phyloP scores from a whole-genome alignment of 2,329 filamentous ascomycete genomes.

The Knoxdaviesia proteae region DNA sequence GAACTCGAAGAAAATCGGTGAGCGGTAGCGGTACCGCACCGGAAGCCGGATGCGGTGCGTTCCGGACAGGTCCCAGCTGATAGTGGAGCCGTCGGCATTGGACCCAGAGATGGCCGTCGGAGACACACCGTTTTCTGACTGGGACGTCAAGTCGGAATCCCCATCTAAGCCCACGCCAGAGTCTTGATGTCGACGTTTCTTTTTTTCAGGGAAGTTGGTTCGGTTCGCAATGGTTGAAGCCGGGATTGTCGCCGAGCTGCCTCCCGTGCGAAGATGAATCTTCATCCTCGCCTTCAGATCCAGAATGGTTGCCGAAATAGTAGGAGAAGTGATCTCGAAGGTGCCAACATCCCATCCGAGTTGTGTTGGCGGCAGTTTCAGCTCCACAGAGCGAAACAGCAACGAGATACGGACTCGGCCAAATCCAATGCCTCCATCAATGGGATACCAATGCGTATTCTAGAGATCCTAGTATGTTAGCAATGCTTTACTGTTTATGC shows the following conservation, averaged over 20 bases:
- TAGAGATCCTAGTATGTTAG: too few relatives aligned
- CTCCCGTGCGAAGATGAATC: conserved; percentile 64
- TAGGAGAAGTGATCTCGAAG: conserved; percentile 63
- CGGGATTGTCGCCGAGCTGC: conserved; percentile 52
- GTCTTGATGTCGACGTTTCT: too few relatives aligned
- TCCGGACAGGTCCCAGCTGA: conserved; percentile 27
- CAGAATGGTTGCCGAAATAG: conserved; percentile 44
- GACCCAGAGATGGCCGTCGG: conserved; percentile 13
- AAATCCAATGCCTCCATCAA: conserved; percentile 84
- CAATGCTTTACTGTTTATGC: too few relatives aligned
- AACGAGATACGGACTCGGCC: conserved; percentile 76
- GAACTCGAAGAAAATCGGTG: conserved; percentile 77
- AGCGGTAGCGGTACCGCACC: conserved; percentile 76
- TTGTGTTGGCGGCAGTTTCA: conserved; percentile 62
- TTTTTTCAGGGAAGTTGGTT: too few relatives aligned
- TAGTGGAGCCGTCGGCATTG: conserved; percentile 28
- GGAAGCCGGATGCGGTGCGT: conserved; percentile 44
- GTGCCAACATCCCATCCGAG: conserved; percentile 92
- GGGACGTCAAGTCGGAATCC: background rate
- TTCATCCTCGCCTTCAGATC: conserved; percentile 46
- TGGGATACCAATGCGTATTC: conserved; percentile 73
- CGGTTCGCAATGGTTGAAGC: conserved; percentile 16
- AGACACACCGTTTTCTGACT: conserved; percentile 16
- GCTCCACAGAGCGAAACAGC: conserved; percentile 76
- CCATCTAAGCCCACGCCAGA: too few relatives aligned